Conservation (phyloP, 305 asterid genomes). For the Fraxinus sp. region DNA sequence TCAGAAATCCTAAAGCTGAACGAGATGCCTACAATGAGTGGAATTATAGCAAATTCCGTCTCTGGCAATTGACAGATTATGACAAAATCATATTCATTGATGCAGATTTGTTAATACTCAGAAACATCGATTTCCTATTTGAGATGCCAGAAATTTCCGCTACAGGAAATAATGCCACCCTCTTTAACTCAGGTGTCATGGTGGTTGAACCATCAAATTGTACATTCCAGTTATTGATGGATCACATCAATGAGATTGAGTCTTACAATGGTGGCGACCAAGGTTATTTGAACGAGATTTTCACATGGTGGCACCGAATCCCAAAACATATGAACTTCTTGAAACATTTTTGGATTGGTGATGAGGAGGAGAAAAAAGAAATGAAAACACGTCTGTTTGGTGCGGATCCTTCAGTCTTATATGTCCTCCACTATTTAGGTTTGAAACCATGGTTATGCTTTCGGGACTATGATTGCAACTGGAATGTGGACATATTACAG, state of each 20-base stretch:
- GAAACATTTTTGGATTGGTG: slow-evolving; percentile 85
- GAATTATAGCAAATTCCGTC: slow-evolving; percentile 91
- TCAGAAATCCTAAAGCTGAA: slow-evolving; percentile 89
- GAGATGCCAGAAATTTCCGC: slow-evolving; percentile 92
- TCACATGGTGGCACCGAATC: slow-evolving; percentile 95
- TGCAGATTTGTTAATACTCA: slow-evolving; percentile 67
- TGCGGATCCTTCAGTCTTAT: slow-evolving; percentile 74
- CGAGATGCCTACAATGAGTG: slow-evolving; percentile 87
- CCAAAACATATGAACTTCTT: slow-evolving; percentile 86
- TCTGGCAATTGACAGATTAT: slow-evolving; percentile 92
- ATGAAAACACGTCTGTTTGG: slow-evolving; percentile 65
- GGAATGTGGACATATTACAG: slow-evolving; percentile 67
- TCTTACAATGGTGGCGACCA: slow-evolving; percentile 96
- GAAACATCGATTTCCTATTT: slow-evolving; percentile 85
- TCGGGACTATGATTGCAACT: slow-evolving; percentile 88
- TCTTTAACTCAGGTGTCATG: slow-evolving; percentile 94
- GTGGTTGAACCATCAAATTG: slow-evolving; percentile 86
- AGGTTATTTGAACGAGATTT: slow-evolving; percentile 81
- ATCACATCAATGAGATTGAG: slow-evolving; percentile 75
- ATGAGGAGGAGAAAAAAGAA: slow-evolving; percentile 60
- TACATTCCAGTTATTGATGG: slow-evolving; percentile 80
- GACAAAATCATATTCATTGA: slow-evolving; percentile 87
- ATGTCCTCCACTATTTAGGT: slow-evolving; percentile 82
- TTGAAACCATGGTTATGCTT: slow-evolving; percentile 87
- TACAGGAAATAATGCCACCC: slow-evolving; percentile 79